phyloP scores from a whole-genome alignment of 306 rosid genomes.

The Prinsepia uniflora region DNA sequence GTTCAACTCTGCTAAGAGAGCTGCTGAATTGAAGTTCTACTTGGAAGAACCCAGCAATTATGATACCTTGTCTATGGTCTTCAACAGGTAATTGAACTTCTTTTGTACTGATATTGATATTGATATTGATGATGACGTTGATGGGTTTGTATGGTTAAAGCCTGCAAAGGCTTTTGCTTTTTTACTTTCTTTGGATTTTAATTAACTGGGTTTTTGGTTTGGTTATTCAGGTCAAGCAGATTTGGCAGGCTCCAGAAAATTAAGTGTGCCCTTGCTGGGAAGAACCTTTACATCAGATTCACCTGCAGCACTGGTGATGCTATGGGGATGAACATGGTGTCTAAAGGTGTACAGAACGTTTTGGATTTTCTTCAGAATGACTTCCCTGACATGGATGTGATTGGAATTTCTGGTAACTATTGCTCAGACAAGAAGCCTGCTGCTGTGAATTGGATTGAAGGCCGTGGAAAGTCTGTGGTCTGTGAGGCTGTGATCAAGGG shows the following conservation, averaged over 20 bases:
- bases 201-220: background rate
- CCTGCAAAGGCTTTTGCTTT: background rate
- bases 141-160: background rate
- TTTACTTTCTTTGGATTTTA: background rate
- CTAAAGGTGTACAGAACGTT: slow-evolving; percentile 87
- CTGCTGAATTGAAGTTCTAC: slow-evolving; percentile 67
- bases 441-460: slow-evolving; percentile 92
- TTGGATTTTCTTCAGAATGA: slow-evolving; percentile 58
- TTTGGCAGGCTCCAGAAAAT: slow-evolving; percentile 62
- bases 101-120: background rate
- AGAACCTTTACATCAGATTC: slow-evolving; percentile 73
- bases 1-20: slow-evolving; percentile 58
- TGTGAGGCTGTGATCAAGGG: slow-evolving; percentile 77
- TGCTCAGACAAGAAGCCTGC: slow-evolving; percentile 95
- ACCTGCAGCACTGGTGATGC: slow-evolving; percentile 84
- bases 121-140: background rate
- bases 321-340: slow-evolving; percentile 99
- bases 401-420: slow-evolving; percentile 84
- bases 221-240: slow-evolving; percentile 65
- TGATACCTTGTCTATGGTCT: slow-evolving; percentile 51
- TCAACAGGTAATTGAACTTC: slow-evolving; percentile 51
- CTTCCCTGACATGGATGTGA: slow-evolving; percentile 89
- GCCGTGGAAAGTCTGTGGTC: slow-evolving; percentile 84
- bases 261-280: slow-evolving; percentile 63
- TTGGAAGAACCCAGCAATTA: slow-evolving; percentile 62